These are phyloP conservation scores for Pharnaceum exiguum DNA, from an alignment of 148 eudicot species.

Conservation along the genomic window DNA sequence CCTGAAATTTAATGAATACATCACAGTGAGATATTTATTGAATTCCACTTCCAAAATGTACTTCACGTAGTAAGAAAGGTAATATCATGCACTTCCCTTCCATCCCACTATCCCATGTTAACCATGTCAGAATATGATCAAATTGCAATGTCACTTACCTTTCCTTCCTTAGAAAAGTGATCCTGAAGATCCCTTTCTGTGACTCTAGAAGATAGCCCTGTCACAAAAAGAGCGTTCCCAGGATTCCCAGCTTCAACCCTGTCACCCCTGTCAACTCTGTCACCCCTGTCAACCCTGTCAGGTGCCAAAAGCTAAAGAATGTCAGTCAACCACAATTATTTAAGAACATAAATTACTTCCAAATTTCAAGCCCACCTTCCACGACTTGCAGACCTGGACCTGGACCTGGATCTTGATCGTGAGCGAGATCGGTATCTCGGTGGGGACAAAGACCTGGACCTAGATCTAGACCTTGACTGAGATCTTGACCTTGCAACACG, in stretches of 20 bases:
- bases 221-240: conserved; percentile 87
- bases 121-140: background rate
- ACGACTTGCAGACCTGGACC: conserved; percentile 46
- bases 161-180: conserved; percentile 80
- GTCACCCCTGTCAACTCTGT: conserved; percentile 45
- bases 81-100: too few species aligned
- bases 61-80: too few species aligned
- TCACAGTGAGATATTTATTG: background rate
- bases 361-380: conserved; percentile 48
- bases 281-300: conserved; percentile 43
- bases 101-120: too few species aligned
- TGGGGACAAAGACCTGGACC: conserved; percentile 57
- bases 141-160: conserved; percentile 35
- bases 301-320: too few species aligned
- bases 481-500: conserved; percentile 42
- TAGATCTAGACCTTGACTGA: conserved; percentile 44
- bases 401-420: conserved; percentile 45
- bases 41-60: too few species aligned
- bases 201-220: conserved; percentile 93
- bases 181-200: conserved; percentile 90
- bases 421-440: conserved; percentile 42
- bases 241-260: conserved; percentile 65
- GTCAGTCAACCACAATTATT: conserved; percentile 1
- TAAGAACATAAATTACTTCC: background rate
- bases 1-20: conserved; percentile 30